Evolutionary conservation across 2,329 filamentous ascomycete genomes (phyloP).

Genomic region (Xylariomycetidae sp.): DNA sequence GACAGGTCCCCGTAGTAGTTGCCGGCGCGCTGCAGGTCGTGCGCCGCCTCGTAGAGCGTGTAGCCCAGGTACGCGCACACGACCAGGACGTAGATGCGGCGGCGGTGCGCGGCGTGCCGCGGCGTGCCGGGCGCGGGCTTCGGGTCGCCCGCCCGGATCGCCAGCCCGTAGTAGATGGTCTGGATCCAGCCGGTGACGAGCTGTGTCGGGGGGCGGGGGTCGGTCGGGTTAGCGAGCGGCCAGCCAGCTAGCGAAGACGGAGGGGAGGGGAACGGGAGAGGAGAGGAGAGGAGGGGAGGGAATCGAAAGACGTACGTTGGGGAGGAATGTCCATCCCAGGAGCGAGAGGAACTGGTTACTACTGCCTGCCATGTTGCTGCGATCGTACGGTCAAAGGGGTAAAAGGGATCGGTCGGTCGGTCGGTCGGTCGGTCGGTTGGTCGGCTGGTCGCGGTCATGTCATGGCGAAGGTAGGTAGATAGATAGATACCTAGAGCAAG

Average conservation of each 20-base stretch:
- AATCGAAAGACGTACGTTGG: slow-evolving; percentile 34
- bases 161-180: slow-evolving; percentile 76
- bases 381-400: not conserved
- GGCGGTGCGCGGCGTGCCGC: slow-evolving; percentile 66
- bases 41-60: slow-evolving; percentile 88
- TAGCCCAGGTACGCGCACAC: slow-evolving; percentile 81
- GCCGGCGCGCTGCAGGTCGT: slow-evolving; percentile 63
- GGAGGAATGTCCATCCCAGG: slow-evolving; percentile 52
- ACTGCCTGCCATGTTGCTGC: slow-evolving; percentile 38
- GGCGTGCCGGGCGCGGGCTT: slow-evolving; percentile 66
- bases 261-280: too few relatives aligned
- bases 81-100: slow-evolving; percentile 76
- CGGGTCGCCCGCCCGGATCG: slow-evolving; percentile 82
- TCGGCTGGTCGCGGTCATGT: slow-evolving; percentile 13
- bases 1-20: slow-evolving; percentile 77
- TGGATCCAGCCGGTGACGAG: slow-evolving; percentile 74
- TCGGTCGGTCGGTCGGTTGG: too few relatives aligned
- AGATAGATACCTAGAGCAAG: not conserved
- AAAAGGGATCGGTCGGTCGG: too few relatives aligned
- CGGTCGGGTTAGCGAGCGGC: too few relatives aligned
- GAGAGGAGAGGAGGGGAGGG: too few relatives aligned
- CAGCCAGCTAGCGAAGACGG: too few relatives aligned
- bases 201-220: slow-evolving; percentile 34
- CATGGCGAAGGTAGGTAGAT: slow-evolving; percentile 7
- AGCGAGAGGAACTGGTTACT: slow-evolving; percentile 42